phyloP scores from a whole-genome alignment of 257 asterid genomes.

The Solanum ossicruentum region DNA sequence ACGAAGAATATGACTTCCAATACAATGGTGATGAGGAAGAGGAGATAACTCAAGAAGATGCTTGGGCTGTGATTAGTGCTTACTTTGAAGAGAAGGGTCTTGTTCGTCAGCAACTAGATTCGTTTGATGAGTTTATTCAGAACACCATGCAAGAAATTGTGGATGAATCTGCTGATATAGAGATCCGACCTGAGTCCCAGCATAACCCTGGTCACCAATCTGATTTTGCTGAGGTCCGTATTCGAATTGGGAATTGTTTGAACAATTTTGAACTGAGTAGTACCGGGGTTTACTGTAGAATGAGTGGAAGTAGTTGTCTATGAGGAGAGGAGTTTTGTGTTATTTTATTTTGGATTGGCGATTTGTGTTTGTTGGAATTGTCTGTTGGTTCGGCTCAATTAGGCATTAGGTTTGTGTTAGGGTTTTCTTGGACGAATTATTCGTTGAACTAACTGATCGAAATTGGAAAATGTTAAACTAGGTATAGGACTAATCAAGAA shows the following conservation, averaged over 20 bases:
- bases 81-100: conserved; percentile 93
- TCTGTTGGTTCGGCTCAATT: background rate
- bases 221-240: conserved; percentile 74
- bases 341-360: background rate
- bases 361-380: background rate
- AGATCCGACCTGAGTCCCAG: conserved; percentile 96
- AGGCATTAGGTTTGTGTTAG: background rate
- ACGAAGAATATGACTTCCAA: conserved; percentile 38
- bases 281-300: background rate
- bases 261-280: background rate
- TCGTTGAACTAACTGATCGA: background rate
- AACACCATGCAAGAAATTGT: conserved; percentile 98
- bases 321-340: background rate
- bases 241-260: background rate
- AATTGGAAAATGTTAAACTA: background rate
- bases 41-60: conserved; percentile 93
- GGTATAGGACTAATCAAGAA: background rate
- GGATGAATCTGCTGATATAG: conserved; percentile 85
- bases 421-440: background rate
- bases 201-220: conserved; percentile 90
- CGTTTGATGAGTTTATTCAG: conserved; percentile 93
- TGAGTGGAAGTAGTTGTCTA: background rate
- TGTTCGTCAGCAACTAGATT: conserved; percentile 91
- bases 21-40: conserved; percentile 41
- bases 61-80: conserved; percentile 97